A percentile compares a stretch with the other conserved stretches of the same genome.
Conservation (phyloP, 768 basidiomycete species). For the Collybia nuda region DNA sequence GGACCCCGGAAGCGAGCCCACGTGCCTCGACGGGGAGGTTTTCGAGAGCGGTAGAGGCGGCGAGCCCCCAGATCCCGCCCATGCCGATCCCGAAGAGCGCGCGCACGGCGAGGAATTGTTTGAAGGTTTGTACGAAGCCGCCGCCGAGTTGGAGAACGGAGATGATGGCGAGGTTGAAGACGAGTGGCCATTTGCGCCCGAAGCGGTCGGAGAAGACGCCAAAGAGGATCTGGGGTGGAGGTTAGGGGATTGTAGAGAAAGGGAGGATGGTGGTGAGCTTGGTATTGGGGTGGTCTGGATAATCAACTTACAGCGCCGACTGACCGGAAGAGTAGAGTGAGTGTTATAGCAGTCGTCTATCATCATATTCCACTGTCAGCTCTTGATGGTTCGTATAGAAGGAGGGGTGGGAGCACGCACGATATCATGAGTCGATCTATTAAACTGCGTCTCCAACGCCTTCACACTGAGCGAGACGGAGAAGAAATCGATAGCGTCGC, state of each 20-base stretch:
- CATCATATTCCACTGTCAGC: too few species aligned
- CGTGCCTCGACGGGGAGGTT: constrained; percentile 84
- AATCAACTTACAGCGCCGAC: constrained; percentile 54
- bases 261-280: too few species aligned
- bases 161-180: constrained; percentile 72
- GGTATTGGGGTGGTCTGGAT: too few species aligned
- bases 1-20: constrained; percentile 78
- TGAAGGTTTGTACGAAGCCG: constrained; percentile 75
- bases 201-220: constrained; percentile 82
- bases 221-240: constrained; percentile 52
- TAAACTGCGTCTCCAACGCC: constrained; percentile 46
- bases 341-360: constrained; percentile 78
- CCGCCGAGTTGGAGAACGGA: constrained; percentile 72
- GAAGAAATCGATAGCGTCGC: constrained; percentile 87
- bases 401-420: constrained; percentile 17
- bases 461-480: constrained; percentile 62
- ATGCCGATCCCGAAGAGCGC: constrained; percentile 84
- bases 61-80: constrained; percentile 88
- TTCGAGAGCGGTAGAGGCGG: constrained; percentile 79
- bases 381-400: too few species aligned
- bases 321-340: constrained; percentile 87
- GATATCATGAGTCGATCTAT: constrained; percentile 36
- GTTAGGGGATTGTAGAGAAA: background rate
- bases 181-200: constrained; percentile 91
- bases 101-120: constrained; percentile 76